phyloP scores from a whole-genome alignment of 345 rosid species.

The Camelina hispida region DNA sequence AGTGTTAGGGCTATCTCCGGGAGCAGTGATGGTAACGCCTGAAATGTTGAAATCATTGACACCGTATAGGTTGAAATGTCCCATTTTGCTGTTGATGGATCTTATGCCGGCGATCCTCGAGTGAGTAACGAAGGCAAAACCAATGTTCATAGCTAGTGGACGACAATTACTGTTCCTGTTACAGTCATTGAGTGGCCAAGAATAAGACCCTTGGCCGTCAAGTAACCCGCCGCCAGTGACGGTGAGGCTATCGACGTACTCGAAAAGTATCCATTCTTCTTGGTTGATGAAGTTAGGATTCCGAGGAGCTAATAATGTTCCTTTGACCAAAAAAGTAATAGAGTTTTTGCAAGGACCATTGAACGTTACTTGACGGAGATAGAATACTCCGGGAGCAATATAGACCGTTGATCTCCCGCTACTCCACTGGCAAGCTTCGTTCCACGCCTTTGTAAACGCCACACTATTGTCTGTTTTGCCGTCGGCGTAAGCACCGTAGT shows the following conservation, averaged over 20 bases:
- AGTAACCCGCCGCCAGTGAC: slow-evolving; percentile 40
- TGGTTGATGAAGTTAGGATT: neutral
- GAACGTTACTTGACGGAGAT: slow-evolving; percentile 37
- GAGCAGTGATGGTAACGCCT: slow-evolving; percentile 38
- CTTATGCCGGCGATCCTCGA: slow-evolving; percentile 30
- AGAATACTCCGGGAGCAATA: slow-evolving; percentile 41
- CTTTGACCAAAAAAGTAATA: slow-evolving; percentile 25
- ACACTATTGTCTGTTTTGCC: slow-evolving; percentile 15
- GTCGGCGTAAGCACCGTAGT: slow-evolving; percentile 43
- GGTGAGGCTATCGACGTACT: slow-evolving; percentile 34
- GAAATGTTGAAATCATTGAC: slow-evolving; percentile 36
- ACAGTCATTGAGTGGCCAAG: slow-evolving; percentile 45
- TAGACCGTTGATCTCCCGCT: slow-evolving; percentile 34
- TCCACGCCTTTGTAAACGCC: slow-evolving; percentile 42
- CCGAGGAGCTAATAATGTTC: slow-evolving; percentile 36
- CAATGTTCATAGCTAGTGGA: slow-evolving; percentile 29
- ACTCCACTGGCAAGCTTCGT: slow-evolving; percentile 37
- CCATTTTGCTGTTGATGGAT: slow-evolving; percentile 46
- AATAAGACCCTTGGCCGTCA: slow-evolving; percentile 45
- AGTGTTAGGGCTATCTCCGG: slow-evolving; percentile 45
- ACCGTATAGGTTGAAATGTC: slow-evolving; percentile 38
- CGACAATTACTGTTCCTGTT: slow-evolving; percentile 28
- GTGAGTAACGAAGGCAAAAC: slow-evolving; percentile 35
- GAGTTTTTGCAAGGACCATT: slow-evolving; percentile 33
- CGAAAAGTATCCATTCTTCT: slow-evolving; percentile 29